Percentiles rank a stretch among this genome's conserved stretches.
These are phyloP conservation scores for Linum lewisii DNA, from an alignment of 345 rosid species.

Conservation along the genomic window DNA sequence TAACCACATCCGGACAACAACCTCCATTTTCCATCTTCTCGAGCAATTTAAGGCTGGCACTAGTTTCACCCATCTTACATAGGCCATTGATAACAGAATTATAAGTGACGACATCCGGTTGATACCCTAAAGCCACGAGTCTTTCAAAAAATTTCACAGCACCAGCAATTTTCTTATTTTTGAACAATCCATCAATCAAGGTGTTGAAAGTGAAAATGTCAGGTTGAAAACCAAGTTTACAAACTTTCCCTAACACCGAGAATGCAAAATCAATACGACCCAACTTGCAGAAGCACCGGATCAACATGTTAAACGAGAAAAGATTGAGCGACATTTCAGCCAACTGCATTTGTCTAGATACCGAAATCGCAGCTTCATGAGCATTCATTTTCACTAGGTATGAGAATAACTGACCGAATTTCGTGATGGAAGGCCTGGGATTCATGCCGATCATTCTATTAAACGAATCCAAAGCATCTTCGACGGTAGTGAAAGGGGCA, in stretches of 20 bases:
- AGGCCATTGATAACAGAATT: slow-evolving; percentile 2
- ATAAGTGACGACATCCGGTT: background rate
- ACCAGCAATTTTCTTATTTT: background rate
- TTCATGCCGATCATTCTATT: background rate
- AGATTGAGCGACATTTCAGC: no score
- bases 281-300: background rate
- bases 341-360: background rate
- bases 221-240: background rate
- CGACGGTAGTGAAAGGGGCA: no score
- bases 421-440: no score
- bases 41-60: background rate
- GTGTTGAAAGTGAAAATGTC: background rate
- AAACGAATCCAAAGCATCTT: no score
- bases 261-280: background rate
- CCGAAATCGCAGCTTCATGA: background rate
- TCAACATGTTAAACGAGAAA: no score
- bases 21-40: background rate
- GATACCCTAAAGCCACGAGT: background rate
- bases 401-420: background rate
- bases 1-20: slow-evolving; percentile 4
- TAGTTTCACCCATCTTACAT: background rate
- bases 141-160: background rate
- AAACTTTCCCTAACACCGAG: background rate
- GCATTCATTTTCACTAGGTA: background rate
- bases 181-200: slow-evolving; percentile 1